Conservation (phyloP, 495 filamentous ascomycete species). For the Aspergillus ellipticus region DNA sequence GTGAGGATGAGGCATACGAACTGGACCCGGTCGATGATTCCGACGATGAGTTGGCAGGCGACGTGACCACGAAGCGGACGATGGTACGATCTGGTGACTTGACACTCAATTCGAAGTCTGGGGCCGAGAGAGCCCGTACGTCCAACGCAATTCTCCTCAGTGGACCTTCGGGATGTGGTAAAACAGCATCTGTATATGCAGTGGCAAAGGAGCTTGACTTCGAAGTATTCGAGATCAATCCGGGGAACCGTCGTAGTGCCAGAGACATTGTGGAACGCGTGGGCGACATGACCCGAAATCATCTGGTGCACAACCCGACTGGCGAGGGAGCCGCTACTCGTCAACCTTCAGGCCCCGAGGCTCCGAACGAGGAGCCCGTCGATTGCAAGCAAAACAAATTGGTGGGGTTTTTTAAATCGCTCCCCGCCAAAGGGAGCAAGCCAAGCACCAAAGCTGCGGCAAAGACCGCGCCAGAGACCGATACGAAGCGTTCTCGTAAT, state of each 20-base stretch:
- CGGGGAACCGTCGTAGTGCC: slow-evolving; percentile 75
- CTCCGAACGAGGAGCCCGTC: slow-evolving; percentile 24
- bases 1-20: slow-evolving; percentile 74
- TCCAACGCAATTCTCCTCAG: slow-evolving; percentile 74
- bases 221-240: slow-evolving; percentile 92
- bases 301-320: slow-evolving; percentile 65
- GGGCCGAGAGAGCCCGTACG: slow-evolving; percentile 39
- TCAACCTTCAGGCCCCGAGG: too few species aligned
- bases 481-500: slow-evolving; percentile 44
- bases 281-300: slow-evolving; percentile 94
- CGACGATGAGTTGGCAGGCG: slow-evolving; percentile 51
- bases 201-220: slow-evolving; percentile 94
- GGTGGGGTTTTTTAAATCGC: slow-evolving; percentile 71
- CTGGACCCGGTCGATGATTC: slow-evolving; percentile 69
- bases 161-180: slow-evolving; percentile 86
- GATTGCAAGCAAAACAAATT: slow-evolving; percentile 74
- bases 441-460: slow-evolving; percentile 20
- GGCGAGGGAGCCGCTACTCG: slow-evolving; percentile 16
- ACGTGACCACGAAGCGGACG: slow-evolving; percentile 51
- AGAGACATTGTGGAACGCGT: slow-evolving; percentile 89
- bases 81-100: slow-evolving; percentile 58
- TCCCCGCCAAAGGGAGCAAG: slow-evolving; percentile 27
- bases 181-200: slow-evolving; percentile 89
- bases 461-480: slow-evolving; percentile 17
- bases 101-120: slow-evolving; percentile 27